Percentiles rank a stretch among this genome's conserved stretches.
Evolutionary conservation across 2,329 filamentous ascomycete species (phyloP).

Genomic region (Blumeriella jaapii): DNA sequence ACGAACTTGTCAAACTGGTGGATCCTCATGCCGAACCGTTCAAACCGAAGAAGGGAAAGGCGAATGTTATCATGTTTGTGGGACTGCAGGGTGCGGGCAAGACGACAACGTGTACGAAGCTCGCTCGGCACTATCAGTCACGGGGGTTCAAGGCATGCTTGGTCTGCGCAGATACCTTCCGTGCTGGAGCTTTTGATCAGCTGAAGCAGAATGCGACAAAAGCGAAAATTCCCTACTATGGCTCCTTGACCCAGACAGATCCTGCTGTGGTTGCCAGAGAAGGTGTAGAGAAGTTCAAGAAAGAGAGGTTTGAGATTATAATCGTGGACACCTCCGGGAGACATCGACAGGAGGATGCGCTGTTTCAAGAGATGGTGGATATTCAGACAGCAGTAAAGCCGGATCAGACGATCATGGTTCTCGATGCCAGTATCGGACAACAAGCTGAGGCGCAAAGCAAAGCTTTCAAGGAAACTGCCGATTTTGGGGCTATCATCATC

Average conservation of each 20-base stretch:
- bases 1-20: conserved; percentile 90
- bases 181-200: conserved; percentile 96
- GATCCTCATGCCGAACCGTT: conserved; percentile 92
- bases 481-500: conserved; percentile 97
- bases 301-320: conserved; percentile 95
- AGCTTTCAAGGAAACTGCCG: conserved; percentile 93
- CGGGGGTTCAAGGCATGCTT: conserved; percentile 86
- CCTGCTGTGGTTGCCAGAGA: conserved; percentile 88
- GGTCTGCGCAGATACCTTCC: conserved; percentile 96
- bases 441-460: conserved; percentile 89
- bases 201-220: conserved; percentile 98
- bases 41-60: conserved; percentile 90
- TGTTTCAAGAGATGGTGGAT: conserved; percentile 97
- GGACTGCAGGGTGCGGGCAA: conserved; percentile 96
- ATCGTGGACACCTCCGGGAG: conserved; percentile 96
- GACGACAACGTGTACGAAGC: conserved; percentile 95
- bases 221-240: conserved; percentile 98
- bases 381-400: conserved; percentile 85
- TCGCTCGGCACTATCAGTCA: conserved; percentile 88
- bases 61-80: conserved; percentile 99
- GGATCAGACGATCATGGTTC: conserved; percentile 96
- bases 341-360: conserved; percentile 85
- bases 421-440: conserved; percentile 93
- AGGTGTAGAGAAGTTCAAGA: conserved; percentile 97
- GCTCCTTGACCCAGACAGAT: conserved; percentile 90